These are phyloP conservation scores for Leishmania major DNA, from an alignment of 208 protist species.

Conservation along the genomic window DNA sequence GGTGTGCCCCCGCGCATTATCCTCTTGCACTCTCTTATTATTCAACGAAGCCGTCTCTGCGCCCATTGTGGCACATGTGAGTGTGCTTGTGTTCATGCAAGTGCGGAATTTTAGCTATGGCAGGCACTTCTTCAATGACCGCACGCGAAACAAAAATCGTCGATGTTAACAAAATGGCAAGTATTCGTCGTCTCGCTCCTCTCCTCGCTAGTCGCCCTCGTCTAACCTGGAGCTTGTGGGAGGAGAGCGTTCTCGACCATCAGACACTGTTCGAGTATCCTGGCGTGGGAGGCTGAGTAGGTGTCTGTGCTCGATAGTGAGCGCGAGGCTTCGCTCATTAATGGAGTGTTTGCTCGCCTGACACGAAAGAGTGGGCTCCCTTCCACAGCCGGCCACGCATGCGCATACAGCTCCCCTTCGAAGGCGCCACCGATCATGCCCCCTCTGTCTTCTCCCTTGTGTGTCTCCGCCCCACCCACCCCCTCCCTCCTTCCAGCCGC, in stretches of 20 bases:
- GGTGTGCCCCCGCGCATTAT: background rate
- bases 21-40: background rate
- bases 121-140: background rate
- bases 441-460: background rate
- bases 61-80: background rate
- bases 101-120: background rate
- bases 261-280: background rate
- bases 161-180: background rate
- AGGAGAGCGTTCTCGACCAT: background rate
- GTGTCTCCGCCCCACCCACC: background rate
- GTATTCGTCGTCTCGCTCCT: background rate
- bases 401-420: background rate
- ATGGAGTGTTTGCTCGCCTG: background rate
- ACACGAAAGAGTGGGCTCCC: background rate
- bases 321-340: background rate
- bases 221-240: background rate
- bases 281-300: background rate
- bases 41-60: background rate
- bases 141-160: background rate
- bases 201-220: background rate
- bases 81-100: background rate
- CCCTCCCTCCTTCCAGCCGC: background rate
- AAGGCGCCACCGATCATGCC: background rate
- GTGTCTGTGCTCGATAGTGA: background rate
- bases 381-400: background rate